phyloP scores from a whole-genome alignment of 768 basidiomycete genomes.

The Boletus vermiculosoides region DNA sequence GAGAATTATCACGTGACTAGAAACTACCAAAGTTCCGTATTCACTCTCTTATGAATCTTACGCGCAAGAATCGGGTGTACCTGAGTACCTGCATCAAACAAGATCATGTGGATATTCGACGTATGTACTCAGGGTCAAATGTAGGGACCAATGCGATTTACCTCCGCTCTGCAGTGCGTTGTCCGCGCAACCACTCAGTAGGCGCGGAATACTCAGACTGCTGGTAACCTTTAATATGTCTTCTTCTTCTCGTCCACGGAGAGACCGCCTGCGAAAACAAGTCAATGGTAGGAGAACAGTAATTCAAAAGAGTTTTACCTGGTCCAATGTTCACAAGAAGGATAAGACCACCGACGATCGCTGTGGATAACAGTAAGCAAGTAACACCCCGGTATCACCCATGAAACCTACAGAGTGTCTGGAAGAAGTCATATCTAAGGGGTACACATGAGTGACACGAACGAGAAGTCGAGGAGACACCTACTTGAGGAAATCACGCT shows the following conservation, averaged over 20 bases:
- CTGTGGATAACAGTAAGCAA: slow-evolving; percentile 30
- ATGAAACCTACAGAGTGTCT: slow-evolving; percentile 69
- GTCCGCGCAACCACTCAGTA: not conserved
- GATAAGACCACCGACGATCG: slow-evolving; percentile 96
- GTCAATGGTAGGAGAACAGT: not conserved
- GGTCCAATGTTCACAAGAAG: slow-evolving; percentile 98
- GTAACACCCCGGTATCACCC: not conserved
- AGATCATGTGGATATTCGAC: slow-evolving; percentile 16
- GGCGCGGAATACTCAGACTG: not conserved
- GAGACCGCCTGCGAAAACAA: slow-evolving; percentile 64
- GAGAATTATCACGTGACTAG: slow-evolving; percentile 19
- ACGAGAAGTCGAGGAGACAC: slow-evolving; percentile 26
- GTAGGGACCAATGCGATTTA: slow-evolving; percentile 8
- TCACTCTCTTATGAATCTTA: not conserved
- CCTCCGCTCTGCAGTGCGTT: slow-evolving; percentile 1
- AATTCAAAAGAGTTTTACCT: slow-evolving; percentile 44
- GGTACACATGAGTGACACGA: slow-evolving; percentile 22
- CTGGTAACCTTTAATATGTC: slow-evolving; percentile 53
- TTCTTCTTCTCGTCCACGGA: slow-evolving; percentile 99
- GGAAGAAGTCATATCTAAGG: slow-evolving; percentile 96
- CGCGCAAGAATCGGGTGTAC: not conserved
- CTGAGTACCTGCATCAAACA: slow-evolving; percentile 6
- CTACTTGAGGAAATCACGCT: slow-evolving; percentile 96
- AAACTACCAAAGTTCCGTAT: too few species aligned
- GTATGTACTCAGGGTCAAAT: slow-evolving; percentile 20